Evolutionary conservation across 257 asterid genomes (phyloP).

Genomic region (Fraxinus americana): DNA sequence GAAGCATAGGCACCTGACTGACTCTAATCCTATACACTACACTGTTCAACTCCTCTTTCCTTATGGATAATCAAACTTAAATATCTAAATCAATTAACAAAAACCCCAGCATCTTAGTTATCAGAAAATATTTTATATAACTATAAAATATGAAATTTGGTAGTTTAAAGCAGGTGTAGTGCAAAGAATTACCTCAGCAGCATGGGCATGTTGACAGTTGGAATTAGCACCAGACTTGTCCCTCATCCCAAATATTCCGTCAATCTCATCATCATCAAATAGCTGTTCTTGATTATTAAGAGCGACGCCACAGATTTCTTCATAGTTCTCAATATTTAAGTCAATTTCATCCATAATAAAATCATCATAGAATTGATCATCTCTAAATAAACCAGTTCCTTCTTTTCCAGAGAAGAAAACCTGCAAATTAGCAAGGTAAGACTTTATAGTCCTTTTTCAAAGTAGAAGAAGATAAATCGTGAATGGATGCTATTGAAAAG

Average conservation of each 20-base stretch:
- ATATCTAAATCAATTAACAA: background rate
- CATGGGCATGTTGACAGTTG: conserved; percentile 46
- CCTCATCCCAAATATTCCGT: conserved; percentile 59
- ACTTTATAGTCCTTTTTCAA: conserved; percentile 12
- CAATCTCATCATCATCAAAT: conserved; percentile 57
- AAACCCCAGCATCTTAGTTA: background rate
- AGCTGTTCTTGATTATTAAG: conserved; percentile 53
- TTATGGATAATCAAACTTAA: background rate
- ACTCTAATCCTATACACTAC: background rate
- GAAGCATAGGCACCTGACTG: background rate
- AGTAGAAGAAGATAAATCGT: conserved; percentile 4
- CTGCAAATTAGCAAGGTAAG: conserved; percentile 43
- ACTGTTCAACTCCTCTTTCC: background rate
- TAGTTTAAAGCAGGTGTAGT: background rate
- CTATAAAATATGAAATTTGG: background rate
- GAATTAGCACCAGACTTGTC: conserved; percentile 52
- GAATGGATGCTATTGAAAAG: background rate
- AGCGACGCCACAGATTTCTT: conserved; percentile 67
- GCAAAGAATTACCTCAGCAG: conserved; percentile 51
- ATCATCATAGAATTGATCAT: conserved; percentile 51
- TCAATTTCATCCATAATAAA: conserved; percentile 72
- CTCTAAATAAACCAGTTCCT: conserved; percentile 42
- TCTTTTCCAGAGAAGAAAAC: conserved; percentile 46
- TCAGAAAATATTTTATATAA: background rate
- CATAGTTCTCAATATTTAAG: conserved; percentile 61